phyloP scores from a whole-genome alignment of 2,329 filamentous ascomycete species.

The Fusarium brevicatenulatum region DNA sequence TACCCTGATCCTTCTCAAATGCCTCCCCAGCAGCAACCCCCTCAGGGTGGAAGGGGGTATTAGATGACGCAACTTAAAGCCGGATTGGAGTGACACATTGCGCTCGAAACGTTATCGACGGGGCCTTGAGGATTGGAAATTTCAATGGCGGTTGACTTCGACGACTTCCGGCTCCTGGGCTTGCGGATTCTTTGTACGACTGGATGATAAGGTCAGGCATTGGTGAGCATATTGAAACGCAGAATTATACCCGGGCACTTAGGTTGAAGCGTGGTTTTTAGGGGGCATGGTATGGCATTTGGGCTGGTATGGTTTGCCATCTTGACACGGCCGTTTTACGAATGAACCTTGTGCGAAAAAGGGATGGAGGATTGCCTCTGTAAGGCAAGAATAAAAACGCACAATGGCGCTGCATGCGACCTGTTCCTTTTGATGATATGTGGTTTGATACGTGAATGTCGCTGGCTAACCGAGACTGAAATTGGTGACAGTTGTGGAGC shows the following conservation, averaged over 20 bases:
- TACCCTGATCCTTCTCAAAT: conserved; percentile 59
- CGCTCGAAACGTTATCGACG: background rate
- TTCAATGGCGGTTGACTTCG: conserved; percentile 34
- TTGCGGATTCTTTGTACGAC: conserved; percentile 43
- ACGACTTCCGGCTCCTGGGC: conserved; percentile 39
- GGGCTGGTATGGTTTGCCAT: conserved; percentile 37
- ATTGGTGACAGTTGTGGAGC: background rate
- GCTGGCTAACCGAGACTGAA: background rate
- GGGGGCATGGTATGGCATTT: conserved; percentile 30
- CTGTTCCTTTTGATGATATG: conserved; percentile 7
- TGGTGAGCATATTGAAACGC: conserved; percentile 44
- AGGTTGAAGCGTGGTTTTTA: conserved; percentile 40
- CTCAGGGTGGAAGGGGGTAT: conserved; percentile 56
- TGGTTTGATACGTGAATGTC: background rate
- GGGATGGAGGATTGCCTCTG: conserved; percentile 19
- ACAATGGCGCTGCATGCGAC: conserved; percentile 30
- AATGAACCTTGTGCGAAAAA: conserved; percentile 38
- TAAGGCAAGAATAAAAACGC: conserved; percentile 19
- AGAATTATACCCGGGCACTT: conserved; percentile 46
- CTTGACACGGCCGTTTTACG: conserved; percentile 45
- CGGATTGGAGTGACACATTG: conserved; percentile 3
- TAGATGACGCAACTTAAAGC: conserved; percentile 40
- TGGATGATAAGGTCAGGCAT: conserved; percentile 42
- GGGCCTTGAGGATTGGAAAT: conserved; percentile 16
- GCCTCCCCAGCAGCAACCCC: conserved; percentile 50